Percentiles rank a stretch among this genome's conserved stretches.
Evolutionary conservation across 768 basidiomycete species (phyloP).

Genomic region (Hydnomerulius pinastri): DNA sequence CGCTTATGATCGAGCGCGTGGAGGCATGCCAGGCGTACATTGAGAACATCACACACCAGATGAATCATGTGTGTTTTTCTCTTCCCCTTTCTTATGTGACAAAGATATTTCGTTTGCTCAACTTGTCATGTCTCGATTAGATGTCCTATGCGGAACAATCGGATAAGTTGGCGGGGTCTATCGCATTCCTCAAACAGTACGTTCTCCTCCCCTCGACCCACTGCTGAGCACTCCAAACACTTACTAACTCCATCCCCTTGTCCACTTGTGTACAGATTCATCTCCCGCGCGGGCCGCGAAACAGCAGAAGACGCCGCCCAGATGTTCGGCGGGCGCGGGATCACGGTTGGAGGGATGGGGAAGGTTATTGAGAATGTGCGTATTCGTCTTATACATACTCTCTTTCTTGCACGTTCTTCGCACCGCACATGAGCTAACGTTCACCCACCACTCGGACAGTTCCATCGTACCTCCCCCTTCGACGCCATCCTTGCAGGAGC

Average conservation of each 20-base stretch:
- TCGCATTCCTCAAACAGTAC: conserved; percentile 87
- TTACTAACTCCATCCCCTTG: no score
- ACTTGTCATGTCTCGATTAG: conserved; percentile 36
- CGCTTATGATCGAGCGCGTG: conserved; percentile 85
- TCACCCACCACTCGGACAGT: no score
- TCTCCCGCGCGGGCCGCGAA: conserved; percentile 55
- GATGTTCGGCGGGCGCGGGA: conserved; percentile 86
- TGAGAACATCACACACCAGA: conserved; percentile 87
- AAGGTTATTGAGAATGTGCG: conserved; percentile 78
- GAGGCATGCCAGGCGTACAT: conserved; percentile 89
- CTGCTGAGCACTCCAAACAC: no score
- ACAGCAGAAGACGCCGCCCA: conserved; percentile 73
- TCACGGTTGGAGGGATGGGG: conserved; percentile 89
- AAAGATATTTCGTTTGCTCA: neutral
- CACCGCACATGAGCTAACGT: neutral
- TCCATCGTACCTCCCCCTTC: conserved; percentile 80
- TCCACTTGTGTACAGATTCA: conserved; percentile 47
- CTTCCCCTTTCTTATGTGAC: neutral
- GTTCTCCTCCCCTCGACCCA: conserved; percentile 22
- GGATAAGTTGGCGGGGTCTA: conserved; percentile 82
- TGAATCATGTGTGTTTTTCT: conserved; percentile 69
- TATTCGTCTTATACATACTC: conserved; percentile 4
- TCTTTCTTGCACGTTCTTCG: neutral
- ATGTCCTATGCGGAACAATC: conserved; percentile 88
- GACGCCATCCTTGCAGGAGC: conserved; percentile 84